These are phyloP conservation scores for Aaosphaeria pasadenensis DNA, from an alignment of 2,329 filamentous ascomycete species.

Conservation along the genomic window DNA sequence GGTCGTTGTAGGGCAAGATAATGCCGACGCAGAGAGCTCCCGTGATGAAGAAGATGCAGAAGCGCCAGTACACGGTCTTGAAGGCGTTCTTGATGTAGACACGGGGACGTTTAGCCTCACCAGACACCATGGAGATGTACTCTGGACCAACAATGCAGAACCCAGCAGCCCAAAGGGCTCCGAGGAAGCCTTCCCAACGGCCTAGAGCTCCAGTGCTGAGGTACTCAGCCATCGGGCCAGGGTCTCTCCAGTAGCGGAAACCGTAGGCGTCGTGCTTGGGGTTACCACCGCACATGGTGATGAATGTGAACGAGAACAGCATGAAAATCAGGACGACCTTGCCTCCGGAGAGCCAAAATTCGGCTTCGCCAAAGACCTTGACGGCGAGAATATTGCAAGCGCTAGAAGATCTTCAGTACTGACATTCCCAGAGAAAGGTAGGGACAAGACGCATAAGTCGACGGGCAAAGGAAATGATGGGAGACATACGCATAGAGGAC, in stretches of 20 bases:
- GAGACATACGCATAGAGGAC: conserved; percentile 36
- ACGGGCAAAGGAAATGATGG: conserved; percentile 2
- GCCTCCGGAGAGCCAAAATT: conserved; percentile 46
- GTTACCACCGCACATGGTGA: conserved; percentile 46
- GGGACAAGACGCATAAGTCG: neutral
- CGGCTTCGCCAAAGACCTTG: conserved; percentile 43
- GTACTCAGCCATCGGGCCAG: conserved; percentile 31
- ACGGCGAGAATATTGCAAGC: conserved; percentile 48
- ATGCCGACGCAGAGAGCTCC: conserved; percentile 46
- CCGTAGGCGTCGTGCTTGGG: conserved; percentile 41
- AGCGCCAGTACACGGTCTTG: conserved; percentile 47
- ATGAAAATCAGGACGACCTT: conserved; percentile 47
- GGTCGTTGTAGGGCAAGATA: conserved; percentile 61
- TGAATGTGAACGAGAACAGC: conserved; percentile 46
- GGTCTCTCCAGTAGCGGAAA: conserved; percentile 44
- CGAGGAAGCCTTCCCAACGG: conserved; percentile 35
- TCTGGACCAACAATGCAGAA: conserved; percentile 49
- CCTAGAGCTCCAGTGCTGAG: conserved; percentile 12
- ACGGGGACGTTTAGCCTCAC: conserved; percentile 46
- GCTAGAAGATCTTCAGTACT: conserved; percentile 22
- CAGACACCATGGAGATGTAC: conserved; percentile 49
- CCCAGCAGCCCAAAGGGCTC: conserved; percentile 40
- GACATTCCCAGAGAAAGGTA: neutral
- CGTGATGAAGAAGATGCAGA: conserved; percentile 47
- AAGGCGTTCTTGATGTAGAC: conserved; percentile 47